Percentiles rank a stretch among this genome's conserved stretches.
phyloP scores from a whole-genome alignment of 1,284 basidiomycete genomes.

The Pseudozyma sp. region DNA sequence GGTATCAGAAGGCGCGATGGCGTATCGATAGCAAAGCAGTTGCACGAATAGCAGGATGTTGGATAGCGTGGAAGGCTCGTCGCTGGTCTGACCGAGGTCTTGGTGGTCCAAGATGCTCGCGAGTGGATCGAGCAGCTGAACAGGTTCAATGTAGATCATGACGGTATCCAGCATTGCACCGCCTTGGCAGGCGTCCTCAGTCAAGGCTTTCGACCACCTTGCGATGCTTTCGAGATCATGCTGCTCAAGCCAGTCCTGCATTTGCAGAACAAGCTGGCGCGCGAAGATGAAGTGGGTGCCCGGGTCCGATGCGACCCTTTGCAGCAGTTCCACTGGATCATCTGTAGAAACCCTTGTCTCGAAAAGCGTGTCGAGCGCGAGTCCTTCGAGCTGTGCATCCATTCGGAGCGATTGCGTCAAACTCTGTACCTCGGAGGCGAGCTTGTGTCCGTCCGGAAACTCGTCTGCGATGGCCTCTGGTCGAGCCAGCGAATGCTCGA shows the following conservation, averaged over 20 bases:
- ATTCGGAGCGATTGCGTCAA: slow-evolving; percentile 41
- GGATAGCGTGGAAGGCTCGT: slow-evolving; percentile 50
- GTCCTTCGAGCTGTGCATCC: slow-evolving; percentile 47
- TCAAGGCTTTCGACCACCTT: slow-evolving; percentile 42
- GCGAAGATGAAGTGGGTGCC: slow-evolving; percentile 46
- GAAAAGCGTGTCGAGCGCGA: slow-evolving; percentile 31
- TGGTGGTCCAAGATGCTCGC: slow-evolving; percentile 34
- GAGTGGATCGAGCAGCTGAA: slow-evolving; percentile 33
- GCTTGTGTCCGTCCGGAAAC: slow-evolving; percentile 41
- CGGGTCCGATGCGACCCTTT: slow-evolving; percentile 40
- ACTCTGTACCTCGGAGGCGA: slow-evolving; percentile 47
- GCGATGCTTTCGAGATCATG: slow-evolving; percentile 51
- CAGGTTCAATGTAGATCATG: slow-evolving; percentile 49
- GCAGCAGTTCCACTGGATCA: slow-evolving; percentile 39
- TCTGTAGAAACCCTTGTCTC: slow-evolving; percentile 37
- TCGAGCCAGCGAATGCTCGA: slow-evolving; percentile 43
- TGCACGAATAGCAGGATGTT: slow-evolving; percentile 51
- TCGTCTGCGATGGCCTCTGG: slow-evolving; percentile 51
- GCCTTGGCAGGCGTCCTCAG: slow-evolving; percentile 13
- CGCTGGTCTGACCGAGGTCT: slow-evolving; percentile 48
- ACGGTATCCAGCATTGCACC: slow-evolving; percentile 38
- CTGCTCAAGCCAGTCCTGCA: slow-evolving; percentile 39
- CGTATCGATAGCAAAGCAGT: slow-evolving; percentile 36
- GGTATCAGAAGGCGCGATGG: slow-evolving; percentile 6
- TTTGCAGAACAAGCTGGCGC: slow-evolving; percentile 30